A percentile compares a stretch with the other conserved stretches of the same genome.
Conservation (phyloP, 2,329 filamentous ascomycete species). For the Fusarium tuaranense region DNA sequence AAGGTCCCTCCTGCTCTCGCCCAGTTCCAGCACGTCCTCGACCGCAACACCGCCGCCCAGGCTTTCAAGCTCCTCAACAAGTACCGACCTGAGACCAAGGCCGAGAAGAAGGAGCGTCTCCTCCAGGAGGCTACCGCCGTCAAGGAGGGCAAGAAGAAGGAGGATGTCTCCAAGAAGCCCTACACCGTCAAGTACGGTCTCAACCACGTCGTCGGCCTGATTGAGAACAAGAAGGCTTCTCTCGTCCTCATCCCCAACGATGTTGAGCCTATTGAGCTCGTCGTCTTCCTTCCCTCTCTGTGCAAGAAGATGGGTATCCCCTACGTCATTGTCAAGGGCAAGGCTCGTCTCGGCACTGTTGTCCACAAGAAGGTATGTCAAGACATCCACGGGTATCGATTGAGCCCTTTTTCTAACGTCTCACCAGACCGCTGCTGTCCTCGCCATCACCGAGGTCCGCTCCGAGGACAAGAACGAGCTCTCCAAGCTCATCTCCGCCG, state of each 20-base stretch:
- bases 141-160: conserved; percentile 99
- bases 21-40: conserved; percentile 97
- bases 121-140: conserved; percentile 98
- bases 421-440: conserved; percentile 90
- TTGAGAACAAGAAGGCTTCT: conserved; percentile 99
- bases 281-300: conserved; percentile 98
- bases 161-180: conserved; percentile 99
- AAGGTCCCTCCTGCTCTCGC: conserved; percentile 98
- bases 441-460: conserved; percentile 96
- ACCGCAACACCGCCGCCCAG: conserved; percentile 96
- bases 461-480: conserved; percentile 98
- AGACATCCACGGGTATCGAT: no score
- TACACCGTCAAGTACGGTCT: conserved; percentile 99
- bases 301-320: conserved; percentile 99
- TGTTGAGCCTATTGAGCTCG: conserved; percentile 99
- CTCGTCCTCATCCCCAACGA: conserved; percentile 99
- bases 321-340: conserved; percentile 99
- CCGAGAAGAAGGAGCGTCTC: conserved; percentile 99
- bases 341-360: conserved; percentile 97
- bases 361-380: conserved; percentile 95
- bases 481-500: conserved; percentile 92
- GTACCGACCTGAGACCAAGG: conserved; percentile 99
- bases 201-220: conserved; percentile 97
- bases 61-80: conserved; percentile 99
- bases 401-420: conserved; percentile 42